Evolutionary conservation across 208 protist species (phyloP).

Genomic region (Trypanosoma conorhini): DNA sequence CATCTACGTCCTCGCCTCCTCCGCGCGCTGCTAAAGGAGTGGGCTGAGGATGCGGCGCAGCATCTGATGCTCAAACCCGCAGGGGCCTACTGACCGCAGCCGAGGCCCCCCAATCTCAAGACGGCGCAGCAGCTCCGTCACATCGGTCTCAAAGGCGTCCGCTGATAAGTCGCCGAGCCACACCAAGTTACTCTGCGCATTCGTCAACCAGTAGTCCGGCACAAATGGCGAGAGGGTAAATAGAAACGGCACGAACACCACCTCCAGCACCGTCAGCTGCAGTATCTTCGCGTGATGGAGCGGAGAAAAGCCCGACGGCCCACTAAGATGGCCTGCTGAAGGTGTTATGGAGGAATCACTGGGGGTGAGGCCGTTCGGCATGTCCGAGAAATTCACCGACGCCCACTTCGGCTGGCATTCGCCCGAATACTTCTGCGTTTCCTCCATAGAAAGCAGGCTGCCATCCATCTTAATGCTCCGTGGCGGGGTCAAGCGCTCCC

Average conservation of each 20-base stretch:
- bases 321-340: neutral
- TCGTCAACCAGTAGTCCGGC: slow-evolving; percentile 41
- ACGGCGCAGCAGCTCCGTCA: slow-evolving; percentile 28
- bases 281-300: slow-evolving; percentile 46
- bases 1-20: neutral
- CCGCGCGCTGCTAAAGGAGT: neutral
- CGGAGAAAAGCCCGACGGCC: slow-evolving; percentile 15
- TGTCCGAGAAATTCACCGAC: neutral
- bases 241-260: slow-evolving; percentile 52
- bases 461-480: neutral
- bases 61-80: slow-evolving; percentile 11
- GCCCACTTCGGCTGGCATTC: neutral
- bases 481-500: neutral
- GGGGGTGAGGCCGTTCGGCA: neutral
- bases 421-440: no score
- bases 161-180: slow-evolving; percentile 19
- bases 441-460: neutral
- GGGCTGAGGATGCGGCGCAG: neutral
- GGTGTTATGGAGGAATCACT: neutral
- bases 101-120: neutral
- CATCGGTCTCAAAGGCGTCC: slow-evolving; percentile 40
- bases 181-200: slow-evolving; percentile 39
- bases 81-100: neutral
- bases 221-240: slow-evolving; percentile 40
- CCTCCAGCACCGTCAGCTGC: slow-evolving; percentile 41